Conservation (phyloP, 192 early-diverging fungal species). For the Gryganskiella cystojenkinii region DNA sequence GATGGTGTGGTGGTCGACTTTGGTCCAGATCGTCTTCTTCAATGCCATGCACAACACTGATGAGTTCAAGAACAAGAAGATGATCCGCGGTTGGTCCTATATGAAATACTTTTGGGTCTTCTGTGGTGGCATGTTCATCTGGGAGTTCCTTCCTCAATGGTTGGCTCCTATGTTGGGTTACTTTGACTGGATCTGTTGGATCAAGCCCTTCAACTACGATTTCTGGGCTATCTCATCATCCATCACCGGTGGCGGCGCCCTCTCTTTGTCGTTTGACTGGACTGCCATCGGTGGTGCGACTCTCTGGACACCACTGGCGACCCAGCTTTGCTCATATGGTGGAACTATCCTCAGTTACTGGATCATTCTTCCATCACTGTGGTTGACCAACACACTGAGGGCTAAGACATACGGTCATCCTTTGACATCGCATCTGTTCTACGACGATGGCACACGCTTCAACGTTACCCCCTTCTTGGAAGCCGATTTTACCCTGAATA, state of each 20-base stretch:
- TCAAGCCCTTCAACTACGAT: constrained; percentile 28
- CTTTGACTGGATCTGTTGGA: constrained; percentile 42
- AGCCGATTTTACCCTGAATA: constrained; percentile 41
- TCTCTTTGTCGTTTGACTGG: constrained; percentile 82
- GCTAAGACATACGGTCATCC: constrained; percentile 12
- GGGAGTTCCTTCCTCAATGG: constrained; percentile 56
- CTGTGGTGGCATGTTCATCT: constrained; percentile 53
- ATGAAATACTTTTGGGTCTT: constrained; percentile 56
- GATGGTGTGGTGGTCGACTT: constrained; percentile 88
- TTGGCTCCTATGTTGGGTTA: constrained; percentile 32
- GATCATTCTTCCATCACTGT: constrained; percentile 74
- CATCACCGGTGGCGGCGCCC: constrained; percentile 68
- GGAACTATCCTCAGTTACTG: constrained; percentile 72
- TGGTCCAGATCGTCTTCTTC: constrained; percentile 65
- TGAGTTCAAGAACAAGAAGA: constrained; percentile 18
- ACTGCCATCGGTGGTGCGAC: constrained; percentile 34
- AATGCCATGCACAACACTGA: constrained; percentile 55
- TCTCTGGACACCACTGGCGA: constrained; percentile 49
- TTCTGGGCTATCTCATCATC: constrained; percentile 39
- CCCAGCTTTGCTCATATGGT: constrained; percentile 68
- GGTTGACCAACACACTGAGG: constrained; percentile 58
- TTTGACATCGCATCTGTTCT: constrained; percentile 28
- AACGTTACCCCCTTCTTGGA: constrained; percentile 5
- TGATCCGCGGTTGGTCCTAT: constrained; percentile 29
- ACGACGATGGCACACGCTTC: constrained; percentile 17